Conservation (phyloP, 208 protist genomes). For the Trypanosoma caninum region DNA sequence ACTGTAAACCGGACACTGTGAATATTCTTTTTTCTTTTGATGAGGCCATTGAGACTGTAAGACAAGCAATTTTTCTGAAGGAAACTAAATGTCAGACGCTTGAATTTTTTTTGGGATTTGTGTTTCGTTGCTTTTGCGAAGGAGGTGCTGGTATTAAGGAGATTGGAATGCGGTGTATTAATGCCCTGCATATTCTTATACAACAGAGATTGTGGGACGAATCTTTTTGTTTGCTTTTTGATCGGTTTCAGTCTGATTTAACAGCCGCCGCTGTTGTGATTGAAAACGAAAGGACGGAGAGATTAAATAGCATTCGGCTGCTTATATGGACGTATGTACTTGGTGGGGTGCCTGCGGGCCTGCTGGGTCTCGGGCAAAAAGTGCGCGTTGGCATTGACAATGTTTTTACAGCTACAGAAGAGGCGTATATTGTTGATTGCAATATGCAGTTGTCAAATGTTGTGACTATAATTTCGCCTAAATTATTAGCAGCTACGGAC, state of each 20-base stretch:
- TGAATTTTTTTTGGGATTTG: slow-evolving; percentile 29
- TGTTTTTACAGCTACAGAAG: slow-evolving; percentile 10
- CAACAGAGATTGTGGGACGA: slow-evolving; percentile 17
- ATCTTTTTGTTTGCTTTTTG: slow-evolving; percentile 6
- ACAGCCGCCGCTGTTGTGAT: background rate
- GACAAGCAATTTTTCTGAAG: background rate
- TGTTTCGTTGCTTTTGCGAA: slow-evolving; percentile 14
- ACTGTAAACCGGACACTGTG: slow-evolving; percentile 18
- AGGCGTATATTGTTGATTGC: slow-evolving; percentile 26
- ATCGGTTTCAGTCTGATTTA: slow-evolving; percentile 13
- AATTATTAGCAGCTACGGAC: background rate
- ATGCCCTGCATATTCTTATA: slow-evolving; percentile 21
- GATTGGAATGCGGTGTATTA: slow-evolving; percentile 12
- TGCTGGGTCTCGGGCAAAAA: slow-evolving; percentile 14
- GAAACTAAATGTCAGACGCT: slow-evolving; percentile 27
- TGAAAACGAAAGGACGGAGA: slow-evolving; percentile 3
- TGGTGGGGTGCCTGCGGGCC: slow-evolving; percentile 5
- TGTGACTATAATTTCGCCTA: slow-evolving; percentile 9
- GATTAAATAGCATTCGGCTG: slow-evolving; percentile 5
- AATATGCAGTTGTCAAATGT: background rate
- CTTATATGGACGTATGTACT: slow-evolving; percentile 24
- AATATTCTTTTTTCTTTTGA: slow-evolving; percentile 21
- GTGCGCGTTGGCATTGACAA: slow-evolving; percentile 18
- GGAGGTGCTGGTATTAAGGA: slow-evolving; percentile 6
- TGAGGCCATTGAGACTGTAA: slow-evolving; percentile 6